These are phyloP conservation scores for Cystobasidium pallidum DNA, from an alignment of 1,284 basidiomycete species.

Conservation along the genomic window DNA sequence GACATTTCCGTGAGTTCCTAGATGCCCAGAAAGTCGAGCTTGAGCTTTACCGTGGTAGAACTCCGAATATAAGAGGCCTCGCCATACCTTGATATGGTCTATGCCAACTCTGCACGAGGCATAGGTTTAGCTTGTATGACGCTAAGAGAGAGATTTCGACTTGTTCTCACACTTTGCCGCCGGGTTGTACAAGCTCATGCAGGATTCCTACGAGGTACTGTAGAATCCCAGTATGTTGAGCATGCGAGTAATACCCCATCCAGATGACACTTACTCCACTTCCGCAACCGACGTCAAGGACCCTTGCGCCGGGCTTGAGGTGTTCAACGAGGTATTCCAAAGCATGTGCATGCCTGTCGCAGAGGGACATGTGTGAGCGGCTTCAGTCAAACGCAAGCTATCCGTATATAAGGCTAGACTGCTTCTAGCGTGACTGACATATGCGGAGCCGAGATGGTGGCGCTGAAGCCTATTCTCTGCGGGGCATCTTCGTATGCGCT, in stretches of 20 bases:
- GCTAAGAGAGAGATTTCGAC: not conserved
- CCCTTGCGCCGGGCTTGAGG: conserved; percentile 69
- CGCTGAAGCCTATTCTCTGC: conserved; percentile 75
- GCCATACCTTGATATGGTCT: conserved; percentile 75
- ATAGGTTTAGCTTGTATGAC: not conserved
- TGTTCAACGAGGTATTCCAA: conserved; percentile 71
- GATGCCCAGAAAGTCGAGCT: conserved; percentile 54
- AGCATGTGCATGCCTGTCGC: conserved; percentile 75
- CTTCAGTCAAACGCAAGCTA: not conserved
- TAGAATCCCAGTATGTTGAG: not conserved
- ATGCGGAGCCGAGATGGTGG: conserved; percentile 88
- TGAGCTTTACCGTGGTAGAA: not conserved
- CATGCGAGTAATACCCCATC: conserved; percentile 1
- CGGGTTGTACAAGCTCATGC: conserved; percentile 51
- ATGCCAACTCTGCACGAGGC: conserved; percentile 73
- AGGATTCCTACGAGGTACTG: conserved; percentile 53
- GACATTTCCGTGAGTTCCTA: conserved; percentile 63
- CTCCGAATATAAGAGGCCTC: no score
- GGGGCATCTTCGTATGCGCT: conserved; percentile 78
- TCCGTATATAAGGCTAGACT: not conserved
- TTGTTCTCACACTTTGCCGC: conserved; percentile 33
- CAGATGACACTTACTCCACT: conserved; percentile 19
- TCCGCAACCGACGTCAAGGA: conserved; percentile 70
- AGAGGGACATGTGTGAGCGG: not conserved
- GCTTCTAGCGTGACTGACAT: conserved; percentile 61